Percentiles rank a stretch among this genome's conserved stretches.
These are phyloP conservation scores for Phytophthora sp. DNA, from an alignment of 352 stramenopile genomes.

Conservation along the genomic window DNA sequence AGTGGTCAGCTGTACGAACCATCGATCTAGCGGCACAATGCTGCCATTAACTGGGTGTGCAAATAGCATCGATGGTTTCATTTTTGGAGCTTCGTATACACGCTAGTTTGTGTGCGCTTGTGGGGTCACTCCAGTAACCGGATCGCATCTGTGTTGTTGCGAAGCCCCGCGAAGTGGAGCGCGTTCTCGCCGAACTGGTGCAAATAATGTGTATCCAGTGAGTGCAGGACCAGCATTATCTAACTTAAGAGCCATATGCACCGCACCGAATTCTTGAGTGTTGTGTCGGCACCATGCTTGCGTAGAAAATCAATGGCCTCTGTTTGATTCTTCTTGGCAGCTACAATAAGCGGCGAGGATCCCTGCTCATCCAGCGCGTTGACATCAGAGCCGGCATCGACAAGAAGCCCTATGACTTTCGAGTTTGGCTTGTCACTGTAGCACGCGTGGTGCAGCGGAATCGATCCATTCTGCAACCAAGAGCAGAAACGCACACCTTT, in stretches of 20 bases:
- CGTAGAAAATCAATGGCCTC: constrained; percentile 62
- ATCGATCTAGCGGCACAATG: too few species aligned
- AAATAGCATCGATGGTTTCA: too few species aligned
- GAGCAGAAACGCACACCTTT: neutral
- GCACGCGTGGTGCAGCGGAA: constrained; percentile 77
- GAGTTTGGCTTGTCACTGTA: constrained; percentile 71
- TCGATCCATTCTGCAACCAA: constrained; percentile 64
- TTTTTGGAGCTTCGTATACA: neutral
- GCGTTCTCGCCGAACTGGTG: constrained; percentile 65
- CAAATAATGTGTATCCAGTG: neutral
- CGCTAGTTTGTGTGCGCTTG: neutral
- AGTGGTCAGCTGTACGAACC: too few species aligned
- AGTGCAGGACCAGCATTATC: neutral
- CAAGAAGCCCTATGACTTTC: constrained; percentile 57
- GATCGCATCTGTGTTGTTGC: constrained; percentile 59
- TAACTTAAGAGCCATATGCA: neutral
- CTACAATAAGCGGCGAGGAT: constrained; percentile 71
- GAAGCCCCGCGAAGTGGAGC: constrained; percentile 65
- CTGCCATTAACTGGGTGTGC: too few species aligned
- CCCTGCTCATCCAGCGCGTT: constrained; percentile 68
- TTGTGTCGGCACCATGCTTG: constrained; percentile 54
- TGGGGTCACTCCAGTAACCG: constrained; percentile 40
- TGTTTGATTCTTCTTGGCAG: constrained; percentile 77
- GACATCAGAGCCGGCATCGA: constrained; percentile 65
- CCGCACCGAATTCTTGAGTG: constrained; percentile 54